Base-by-base conservation (phyloP, 768 basidiomycete genomes). In the Cubamyces lactineus region DNA sequence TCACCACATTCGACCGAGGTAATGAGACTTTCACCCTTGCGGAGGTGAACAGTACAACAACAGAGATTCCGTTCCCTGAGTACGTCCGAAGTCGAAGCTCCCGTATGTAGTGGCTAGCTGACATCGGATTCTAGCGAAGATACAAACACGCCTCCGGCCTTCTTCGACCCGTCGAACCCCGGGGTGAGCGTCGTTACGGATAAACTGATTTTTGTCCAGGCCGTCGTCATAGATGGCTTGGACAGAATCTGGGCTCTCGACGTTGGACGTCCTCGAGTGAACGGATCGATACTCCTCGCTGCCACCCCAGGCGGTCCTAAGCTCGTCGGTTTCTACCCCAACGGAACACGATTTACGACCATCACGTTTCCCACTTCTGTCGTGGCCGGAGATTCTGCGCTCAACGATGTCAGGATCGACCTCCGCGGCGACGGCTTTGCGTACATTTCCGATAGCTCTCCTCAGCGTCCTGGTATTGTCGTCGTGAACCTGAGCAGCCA, bases 161-260 rank as follows among this genome's bases (percentile, higher is more conserved):
- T 70, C 39, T 34, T 52, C 11, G 68, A 70, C 49, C 50, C 41
- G 19, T 61, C 49, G 16, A 70, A 67, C 52, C 65, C 69, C 12
- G 61, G 58, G 1, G 63, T 58, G 51, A 62, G 67, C 24, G 59
- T 66, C n/a, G 65, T 60, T 1, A 63, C 67, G 1, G 59, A 68
- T 15, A 65, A 70, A 43, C 30, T 70, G 12, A 62, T 70, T 51
- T 64, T 63, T 40, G 62, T 68, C 21, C 69, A 70, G 56, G 64
- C 64, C 7, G 67, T 70, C 13, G 67, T 70, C 30, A 66, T 70
- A 34, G 69, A 70, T 40, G 65, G 61, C 5, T 16, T 47, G 21
- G 67, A 70, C 23, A 67, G 69, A 3, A 58, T 70, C 3, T 70
- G 69, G 69, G 62, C 67, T 12, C 62, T 70, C 16, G 69, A 70